Conservation (phyloP, 768 basidiomycete species). For the Calocera cornea region DNA sequence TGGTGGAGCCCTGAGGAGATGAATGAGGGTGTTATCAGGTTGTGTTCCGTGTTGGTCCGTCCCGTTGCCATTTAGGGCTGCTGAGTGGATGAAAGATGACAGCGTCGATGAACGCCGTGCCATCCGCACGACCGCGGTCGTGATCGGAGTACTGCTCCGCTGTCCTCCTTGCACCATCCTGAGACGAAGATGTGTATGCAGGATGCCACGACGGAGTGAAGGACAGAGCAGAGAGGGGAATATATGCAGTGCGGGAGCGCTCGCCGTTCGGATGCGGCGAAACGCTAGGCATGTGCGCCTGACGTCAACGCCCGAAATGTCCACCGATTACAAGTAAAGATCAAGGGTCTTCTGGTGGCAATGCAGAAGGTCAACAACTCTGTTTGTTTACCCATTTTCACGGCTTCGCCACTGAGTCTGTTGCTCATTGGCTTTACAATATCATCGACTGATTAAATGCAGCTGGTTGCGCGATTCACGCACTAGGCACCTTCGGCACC, state of each 20-base stretch:
- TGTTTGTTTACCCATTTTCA: too few species aligned
- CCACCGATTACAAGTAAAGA: background rate
- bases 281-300: background rate
- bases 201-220: background rate
- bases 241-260: background rate
- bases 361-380: background rate
- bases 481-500: background rate
- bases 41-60: background rate
- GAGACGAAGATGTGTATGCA: background rate
- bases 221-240: background rate
- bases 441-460: too few species aligned
- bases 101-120: background rate
- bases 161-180: background rate
- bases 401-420: too few species aligned
- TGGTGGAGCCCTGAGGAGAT: background rate
- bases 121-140: background rate
- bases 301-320: background rate
- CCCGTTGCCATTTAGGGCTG: background rate
- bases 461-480: too few species aligned
- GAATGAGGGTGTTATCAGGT: background rate
- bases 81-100: background rate
- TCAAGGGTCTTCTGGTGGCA: background rate
- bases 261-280: background rate
- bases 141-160: background rate
- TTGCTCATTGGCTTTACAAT: too few species aligned